Conservation (phyloP, 2,329 filamentous ascomycete genomes). For the Fusarium albidum region DNA sequence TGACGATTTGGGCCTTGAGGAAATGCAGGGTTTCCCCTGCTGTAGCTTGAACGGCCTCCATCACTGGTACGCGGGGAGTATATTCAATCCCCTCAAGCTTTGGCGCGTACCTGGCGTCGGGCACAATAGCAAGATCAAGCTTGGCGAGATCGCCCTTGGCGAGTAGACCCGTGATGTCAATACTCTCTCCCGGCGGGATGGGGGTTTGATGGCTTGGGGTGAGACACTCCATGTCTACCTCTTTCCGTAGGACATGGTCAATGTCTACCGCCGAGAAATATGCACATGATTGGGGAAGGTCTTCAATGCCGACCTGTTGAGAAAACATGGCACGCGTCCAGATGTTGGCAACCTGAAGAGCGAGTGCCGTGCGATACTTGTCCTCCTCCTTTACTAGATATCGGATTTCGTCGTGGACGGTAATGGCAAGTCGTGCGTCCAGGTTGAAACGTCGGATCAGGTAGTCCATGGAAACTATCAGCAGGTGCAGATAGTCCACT, state of each 20-base stretch:
- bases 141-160: slow-evolving; percentile 73
- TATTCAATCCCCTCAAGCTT: slow-evolving; percentile 71
- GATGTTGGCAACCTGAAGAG: slow-evolving; percentile 90
- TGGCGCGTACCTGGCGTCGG: slow-evolving; percentile 61
- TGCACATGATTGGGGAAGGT: slow-evolving; percentile 91
- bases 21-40: slow-evolving; percentile 64
- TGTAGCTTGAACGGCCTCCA: slow-evolving; percentile 71
- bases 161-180: slow-evolving; percentile 84
- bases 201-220: slow-evolving; percentile 83
- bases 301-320: slow-evolving; percentile 95
- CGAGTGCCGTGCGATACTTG: slow-evolving; percentile 89
- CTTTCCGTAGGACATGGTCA: slow-evolving; percentile 94
- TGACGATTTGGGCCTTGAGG: slow-evolving; percentile 84
- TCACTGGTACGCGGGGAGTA: slow-evolving; percentile 76
- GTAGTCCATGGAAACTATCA: slow-evolving; percentile 96
- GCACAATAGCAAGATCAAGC: slow-evolving; percentile 71
- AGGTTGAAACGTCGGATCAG: slow-evolving; percentile 86
- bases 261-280: slow-evolving; percentile 97
- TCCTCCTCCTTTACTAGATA: slow-evolving; percentile 89
- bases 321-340: slow-evolving; percentile 99
- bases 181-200: slow-evolving; percentile 84
- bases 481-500: slow-evolving; percentile 94
- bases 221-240: slow-evolving; percentile 97
- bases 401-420: slow-evolving; percentile 96
- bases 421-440: slow-evolving; percentile 85